phyloP scores from a whole-genome alignment of 2,329 filamentous ascomycete species.

The Venturia asperata region DNA sequence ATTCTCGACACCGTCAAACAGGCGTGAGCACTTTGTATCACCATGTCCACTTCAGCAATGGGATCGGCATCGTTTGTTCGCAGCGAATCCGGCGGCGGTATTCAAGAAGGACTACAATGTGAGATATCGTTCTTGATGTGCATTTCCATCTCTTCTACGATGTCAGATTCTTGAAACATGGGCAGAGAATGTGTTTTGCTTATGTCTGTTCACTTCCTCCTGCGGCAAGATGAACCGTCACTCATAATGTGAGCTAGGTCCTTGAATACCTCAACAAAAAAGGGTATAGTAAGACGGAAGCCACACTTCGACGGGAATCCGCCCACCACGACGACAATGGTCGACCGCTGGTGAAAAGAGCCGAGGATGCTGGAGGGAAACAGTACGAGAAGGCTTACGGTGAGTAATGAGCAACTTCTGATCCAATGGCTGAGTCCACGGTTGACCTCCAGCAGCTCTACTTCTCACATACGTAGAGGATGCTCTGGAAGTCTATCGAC shows the following conservation, averaged over 20 bases:
- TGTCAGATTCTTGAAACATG: not conserved
- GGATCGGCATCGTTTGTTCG: no score
- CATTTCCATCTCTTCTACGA: no score
- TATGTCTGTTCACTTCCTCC: not conserved
- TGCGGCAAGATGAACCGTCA: not conserved
- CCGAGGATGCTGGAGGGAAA: conserved; percentile 62
- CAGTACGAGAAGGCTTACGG: conserved; percentile 70
- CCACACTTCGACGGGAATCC: conserved; percentile 85
- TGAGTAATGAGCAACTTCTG: conserved; percentile 30
- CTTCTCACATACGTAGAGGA: conserved; percentile 82
- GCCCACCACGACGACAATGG: conserved; percentile 75
- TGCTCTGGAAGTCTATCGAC: conserved; percentile 91
- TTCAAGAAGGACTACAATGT: not conserved
- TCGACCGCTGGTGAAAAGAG: conserved; percentile 58
- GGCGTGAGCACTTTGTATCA: no score
- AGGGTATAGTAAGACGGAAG: conserved; percentile 86
- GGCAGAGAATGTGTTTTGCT: not conserved
- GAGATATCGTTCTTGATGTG: not conserved
- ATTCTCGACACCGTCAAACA: no score
- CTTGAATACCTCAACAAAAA: conserved; percentile 95
- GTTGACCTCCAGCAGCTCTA: conserved; percentile 39
- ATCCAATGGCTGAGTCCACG: not conserved
- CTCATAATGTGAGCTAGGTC: conserved; percentile 45
- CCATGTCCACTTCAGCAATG: no score
- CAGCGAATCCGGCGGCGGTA: no score